Percentiles rank a stretch among this genome's conserved stretches.
Conservation (phyloP, 495 filamentous ascomycete species). For the Cryomyces antarcticus region DNA sequence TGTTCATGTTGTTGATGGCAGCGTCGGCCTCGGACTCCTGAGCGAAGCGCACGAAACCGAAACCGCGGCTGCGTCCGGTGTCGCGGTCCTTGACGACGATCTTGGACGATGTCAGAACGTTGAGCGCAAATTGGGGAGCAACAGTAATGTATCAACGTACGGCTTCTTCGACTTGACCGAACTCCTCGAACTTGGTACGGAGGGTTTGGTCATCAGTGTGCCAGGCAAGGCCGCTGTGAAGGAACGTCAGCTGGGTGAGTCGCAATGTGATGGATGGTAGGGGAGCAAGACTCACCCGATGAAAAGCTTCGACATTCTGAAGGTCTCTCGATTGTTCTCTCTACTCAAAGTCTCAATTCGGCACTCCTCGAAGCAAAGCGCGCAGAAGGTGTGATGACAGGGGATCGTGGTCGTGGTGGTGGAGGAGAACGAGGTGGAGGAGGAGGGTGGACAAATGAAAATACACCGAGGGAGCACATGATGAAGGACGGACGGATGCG, state of each 20-base stretch:
- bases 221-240: conserved; percentile 77
- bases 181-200: conserved; percentile 72
- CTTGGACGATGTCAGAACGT: conserved; percentile 23
- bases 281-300: conserved; percentile 45
- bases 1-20: conserved; percentile 76
- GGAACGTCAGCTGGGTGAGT: conserved; percentile 9
- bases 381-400: too few relatives aligned
- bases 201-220: conserved; percentile 79
- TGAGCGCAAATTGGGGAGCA: neutral
- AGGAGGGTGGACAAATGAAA: too few relatives aligned
- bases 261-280: conserved; percentile 2
- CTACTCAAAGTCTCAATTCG: neutral
- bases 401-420: too few relatives aligned
- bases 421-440: too few relatives aligned
- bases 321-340: conserved; percentile 10
- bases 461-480: too few relatives aligned
- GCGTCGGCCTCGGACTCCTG: conserved; percentile 64
- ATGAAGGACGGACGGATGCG: too few relatives aligned
- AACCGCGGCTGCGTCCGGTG: conserved; percentile 86
- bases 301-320: conserved; percentile 72
- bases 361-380: too few relatives aligned
- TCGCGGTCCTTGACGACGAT: conserved; percentile 96
- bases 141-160: conserved; percentile 29
- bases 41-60: conserved; percentile 83
- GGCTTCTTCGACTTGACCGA: conserved; percentile 76